phyloP scores from a whole-genome alignment of 1,284 basidiomycete genomes.

The Papiliotrema flavescens region DNA sequence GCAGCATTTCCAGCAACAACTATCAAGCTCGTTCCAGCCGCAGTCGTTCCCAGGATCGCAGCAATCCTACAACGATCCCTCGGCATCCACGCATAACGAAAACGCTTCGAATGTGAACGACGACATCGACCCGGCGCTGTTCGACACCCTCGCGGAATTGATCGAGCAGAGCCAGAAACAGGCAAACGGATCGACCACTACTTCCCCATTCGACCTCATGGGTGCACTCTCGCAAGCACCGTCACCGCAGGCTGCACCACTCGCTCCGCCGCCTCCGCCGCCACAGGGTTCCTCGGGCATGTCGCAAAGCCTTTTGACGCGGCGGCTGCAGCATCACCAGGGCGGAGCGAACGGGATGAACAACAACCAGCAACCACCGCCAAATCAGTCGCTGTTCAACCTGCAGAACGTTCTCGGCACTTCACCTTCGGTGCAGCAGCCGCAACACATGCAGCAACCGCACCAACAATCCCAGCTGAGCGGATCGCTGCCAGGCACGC shows the following conservation, averaged over 20 bases:
- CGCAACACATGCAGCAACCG: too few species aligned
- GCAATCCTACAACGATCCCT: too few species aligned
- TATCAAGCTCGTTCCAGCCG: too few species aligned
- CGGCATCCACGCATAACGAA: too few species aligned
- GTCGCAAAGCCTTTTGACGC: slow-evolving; percentile 26
- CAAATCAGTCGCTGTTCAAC: slow-evolving; percentile 2
- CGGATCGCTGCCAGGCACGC: not conserved
- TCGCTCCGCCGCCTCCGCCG: slow-evolving; percentile 8
- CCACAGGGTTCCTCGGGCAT: slow-evolving; percentile 4
- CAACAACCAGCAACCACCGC: not conserved
- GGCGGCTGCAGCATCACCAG: slow-evolving; percentile 29
- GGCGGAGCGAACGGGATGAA: too few species aligned
- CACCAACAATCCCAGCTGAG: not conserved
- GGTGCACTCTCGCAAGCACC: slow-evolving; percentile 2
- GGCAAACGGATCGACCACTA: slow-evolving; percentile 3
- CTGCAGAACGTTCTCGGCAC: not conserved
- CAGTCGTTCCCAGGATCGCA: not conserved
- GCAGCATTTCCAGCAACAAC: slow-evolving; percentile 1
- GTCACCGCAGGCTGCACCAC: slow-evolving; percentile 1
- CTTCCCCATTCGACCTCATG: slow-evolving; percentile 14
- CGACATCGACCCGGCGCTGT: slow-evolving; percentile 25
- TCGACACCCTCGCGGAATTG: slow-evolving; percentile 29
- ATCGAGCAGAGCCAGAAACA: slow-evolving; percentile 21
- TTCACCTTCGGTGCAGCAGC: not conserved
- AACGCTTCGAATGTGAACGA: not conserved